Evolutionary conservation across 1,139 yeast species (phyloP), one percentile per base, ranked within the genome.

Genomic region (Geotrichum phurueaensis): DNA sequence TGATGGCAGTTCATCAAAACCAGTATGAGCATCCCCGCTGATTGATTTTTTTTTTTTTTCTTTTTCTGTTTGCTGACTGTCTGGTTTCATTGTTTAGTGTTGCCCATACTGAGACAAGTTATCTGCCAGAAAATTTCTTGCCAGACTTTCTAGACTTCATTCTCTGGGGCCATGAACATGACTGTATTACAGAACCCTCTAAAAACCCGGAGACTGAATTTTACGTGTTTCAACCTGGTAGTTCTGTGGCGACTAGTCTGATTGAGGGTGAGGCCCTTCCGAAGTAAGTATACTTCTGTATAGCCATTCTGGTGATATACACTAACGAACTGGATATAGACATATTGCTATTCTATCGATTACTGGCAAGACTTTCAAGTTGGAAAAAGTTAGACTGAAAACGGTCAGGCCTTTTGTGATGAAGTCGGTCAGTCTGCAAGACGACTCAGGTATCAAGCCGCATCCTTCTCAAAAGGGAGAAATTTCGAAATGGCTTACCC

Each of bases 151-250:
- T 94, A 58, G 89, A 94, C 70, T 79, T 94, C 62, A 84, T 94
- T 0, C 76, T 91, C 1, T 94, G 99, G 99, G 99, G 99, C 10
- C 99, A 94, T 72, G 99, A 94, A 71, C 99, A 94, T 74, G 98
- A 94, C 71, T 91, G 98, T 69, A 79, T 87, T 7, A 89, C 94
- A 0, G 84, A 82, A 64, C 85, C 96, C 0, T 79, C 78, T 0
- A 78, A 77, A 54, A 91, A 90, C 69, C 81, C 87, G 0, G 81
- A 81, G 25, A 84, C 84, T 31, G 86, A 85, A 1, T 90, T 92
- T 70, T 84, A 84, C 63, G 91, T 92, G 0, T 78, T 95, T 53
- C 97, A 92, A 71, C 96, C 97, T 0, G 99, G 99, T 0, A 89
- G 97, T 1, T 89, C 97, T 0, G 88, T 94, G 20, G 98, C 96